Evolutionary conservation across 2,329 filamentous ascomycete genomes (phyloP), one percentile per base, ranked within the genome.

Genomic region (Tolypocladium album): DNA sequence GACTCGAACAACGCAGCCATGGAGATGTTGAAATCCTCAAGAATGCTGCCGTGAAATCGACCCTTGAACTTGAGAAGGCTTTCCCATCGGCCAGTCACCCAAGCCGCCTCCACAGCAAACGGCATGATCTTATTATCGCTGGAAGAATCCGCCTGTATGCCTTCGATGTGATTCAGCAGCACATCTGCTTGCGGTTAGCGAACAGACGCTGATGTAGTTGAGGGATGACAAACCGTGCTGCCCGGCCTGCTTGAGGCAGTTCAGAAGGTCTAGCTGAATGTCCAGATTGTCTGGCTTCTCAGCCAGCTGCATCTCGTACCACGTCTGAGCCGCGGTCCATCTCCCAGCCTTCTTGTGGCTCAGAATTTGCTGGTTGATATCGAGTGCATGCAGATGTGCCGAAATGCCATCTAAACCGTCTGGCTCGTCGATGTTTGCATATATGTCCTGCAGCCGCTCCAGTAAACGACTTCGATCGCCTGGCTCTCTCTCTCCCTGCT

Each of bases 351-450:
- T 97, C 60, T 89, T 86, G 74, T 99, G 92, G 67, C 95, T 91
- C 59, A 97, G 80, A 39, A 97, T 88, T 70, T 97, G 92, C 70
- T 97, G 93, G 62, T 96, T 89, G 57, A 97, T 88, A 65, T 95
- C 90, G n/a, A 97, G 78, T 13, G 92, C 85, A 61, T 89, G 88
- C 3, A 97, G 78, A 70, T 94, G 89, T 24, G 91, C 86, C 1
- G 93, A 96, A 62, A 99, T 93, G 3, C 94, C 94, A 70, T 97
- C 92, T 40, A 99, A 87, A 1, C 93, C 92, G 72, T 99, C 94
- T 0, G 94, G 95, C 67, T 99, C 94, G 68, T 99, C 94, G 62
- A 99, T 97, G 67, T 97, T 89, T 1, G 91, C 90, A 72, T 99
- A 99, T 22, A 99, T 96, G 58, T 93, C 87, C 69, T 97, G 93